Base-by-base conservation (phyloP, 768 basidiomycete species). In the Auriscalpium vulgare region DNA sequence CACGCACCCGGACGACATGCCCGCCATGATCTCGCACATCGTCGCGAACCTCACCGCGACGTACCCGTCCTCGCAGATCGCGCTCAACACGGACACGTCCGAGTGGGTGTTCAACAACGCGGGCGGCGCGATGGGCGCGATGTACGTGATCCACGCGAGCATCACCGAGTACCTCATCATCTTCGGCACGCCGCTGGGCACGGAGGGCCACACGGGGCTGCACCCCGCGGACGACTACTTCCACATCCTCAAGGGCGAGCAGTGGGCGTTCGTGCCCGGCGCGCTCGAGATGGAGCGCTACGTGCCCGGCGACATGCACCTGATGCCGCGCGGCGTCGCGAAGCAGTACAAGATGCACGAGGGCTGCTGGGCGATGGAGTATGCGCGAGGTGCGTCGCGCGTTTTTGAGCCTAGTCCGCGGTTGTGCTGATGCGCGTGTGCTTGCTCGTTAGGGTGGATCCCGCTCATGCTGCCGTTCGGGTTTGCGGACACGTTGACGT, bases 321-420 rank as follows among this genome's bases (percentile, higher is more conserved):
- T 87, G 66, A 75, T 98, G 55, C 85, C 78, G 10, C 75, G 95
- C 40, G 93, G 93, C 5, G 78, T 81, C 3, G 87, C 84, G 55
- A 97, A 97, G 76, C 97, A 99, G 71, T 98, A 98, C 73, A 95
- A 95, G 70, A 95, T 97, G 89, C 91, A 91, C 66, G 82, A 94
- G 57, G 94, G 92, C 13, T 95, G 91, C 68, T 98, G 91, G 69
- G 97, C 97, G 8, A 72, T 99, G 61, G 97, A 99, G 70, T 94
- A 95, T 63, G 95, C 95, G 44, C 71, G 87, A 69, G 95, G 95
- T 94, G 62, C 40, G 79, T 73, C 1, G 13, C 1, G 11, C 55
- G 38, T 50, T 38, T 50, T 8, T n/a, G 48, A 10, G 43, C 23
- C 14, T 36, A 47, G 34, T 23, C 35, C 48, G 10, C 35, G 17